Evolutionary conservation across 495 filamentous ascomycete species (phyloP).

Genomic region (Amniculicola lignicola): DNA sequence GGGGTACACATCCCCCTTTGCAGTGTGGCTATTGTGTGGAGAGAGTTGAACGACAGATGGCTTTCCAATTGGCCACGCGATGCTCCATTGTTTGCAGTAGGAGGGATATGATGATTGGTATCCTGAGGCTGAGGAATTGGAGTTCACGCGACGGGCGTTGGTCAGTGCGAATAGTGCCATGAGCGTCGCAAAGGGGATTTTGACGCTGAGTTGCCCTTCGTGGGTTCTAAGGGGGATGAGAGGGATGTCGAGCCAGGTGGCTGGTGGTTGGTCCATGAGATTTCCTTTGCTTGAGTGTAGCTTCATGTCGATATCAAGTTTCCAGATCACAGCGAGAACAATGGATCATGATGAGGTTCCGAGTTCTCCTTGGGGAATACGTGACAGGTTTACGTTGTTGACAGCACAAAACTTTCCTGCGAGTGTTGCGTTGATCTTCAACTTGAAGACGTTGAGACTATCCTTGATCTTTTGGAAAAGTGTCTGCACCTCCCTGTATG

Average conservation of each 20-base stretch:
- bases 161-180: neutral
- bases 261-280: too few species aligned
- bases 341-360: too few species aligned
- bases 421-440: constrained; percentile 10
- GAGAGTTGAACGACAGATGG: neutral
- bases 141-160: neutral
- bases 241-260: too few species aligned
- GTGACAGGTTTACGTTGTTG: too few species aligned
- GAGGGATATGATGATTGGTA: neutral
- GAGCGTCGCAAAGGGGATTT: neutral
- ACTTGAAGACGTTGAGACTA: constrained; percentile 7
- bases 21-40: neutral
- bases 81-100: neutral
- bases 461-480: constrained; percentile 14
- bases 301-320: too few species aligned
- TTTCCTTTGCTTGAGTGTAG: too few species aligned
- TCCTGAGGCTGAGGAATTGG: neutral
- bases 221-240: too few species aligned
- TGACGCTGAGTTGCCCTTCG: neutral
- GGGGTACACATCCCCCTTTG: neutral
- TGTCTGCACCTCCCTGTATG: constrained; percentile 10
- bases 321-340: too few species aligned
- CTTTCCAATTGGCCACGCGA: neutral
- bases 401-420: too few species aligned
- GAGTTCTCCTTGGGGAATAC: too few species aligned